A percentile compares a stretch with the other conserved stretches of the same genome.
These are phyloP conservation scores for Xylaria sp. DNA, from an alignment of 2,329 filamentous ascomycete species.

Conservation along the genomic window DNA sequence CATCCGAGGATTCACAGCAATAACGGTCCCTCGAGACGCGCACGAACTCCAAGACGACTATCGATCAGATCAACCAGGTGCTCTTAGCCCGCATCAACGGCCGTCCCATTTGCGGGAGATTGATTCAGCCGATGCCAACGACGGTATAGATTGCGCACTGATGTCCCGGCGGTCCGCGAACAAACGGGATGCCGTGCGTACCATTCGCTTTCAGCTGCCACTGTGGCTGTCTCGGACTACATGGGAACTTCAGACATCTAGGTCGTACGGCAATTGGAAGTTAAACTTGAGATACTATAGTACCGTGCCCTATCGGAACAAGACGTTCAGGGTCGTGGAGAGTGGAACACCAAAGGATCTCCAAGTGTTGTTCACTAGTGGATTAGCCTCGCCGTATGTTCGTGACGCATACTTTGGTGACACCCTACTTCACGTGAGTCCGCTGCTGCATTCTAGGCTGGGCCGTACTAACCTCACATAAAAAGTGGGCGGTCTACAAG, in stretches of 20 bases:
- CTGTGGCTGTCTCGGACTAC: background rate
- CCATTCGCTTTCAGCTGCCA: background rate
- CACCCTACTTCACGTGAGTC: conserved; percentile 15
- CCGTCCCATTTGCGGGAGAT: background rate
- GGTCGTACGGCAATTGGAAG: conserved; percentile 13
- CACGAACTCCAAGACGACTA: background rate
- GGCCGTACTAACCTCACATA: background rate
- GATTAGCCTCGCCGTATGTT: conserved; percentile 16
- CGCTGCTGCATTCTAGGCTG: background rate
- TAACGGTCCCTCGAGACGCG: background rate
- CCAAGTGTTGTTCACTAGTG: conserved; percentile 2
- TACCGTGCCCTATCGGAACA: background rate
- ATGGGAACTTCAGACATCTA: conserved; percentile 14
- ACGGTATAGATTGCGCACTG: background rate
- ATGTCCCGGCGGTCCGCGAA: background rate
- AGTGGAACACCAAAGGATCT: background rate
- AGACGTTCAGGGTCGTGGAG: background rate
- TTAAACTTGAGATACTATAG: conserved; percentile 7
- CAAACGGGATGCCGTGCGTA: background rate
- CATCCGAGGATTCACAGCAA: conserved; percentile 21
- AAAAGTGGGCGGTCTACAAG: background rate
- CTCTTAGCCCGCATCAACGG: background rate
- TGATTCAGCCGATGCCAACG: background rate
- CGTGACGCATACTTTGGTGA: background rate
- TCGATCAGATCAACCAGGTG: background rate